phyloP scores from a whole-genome alignment of 441 rosid species.

The Jatropha multifida region DNA sequence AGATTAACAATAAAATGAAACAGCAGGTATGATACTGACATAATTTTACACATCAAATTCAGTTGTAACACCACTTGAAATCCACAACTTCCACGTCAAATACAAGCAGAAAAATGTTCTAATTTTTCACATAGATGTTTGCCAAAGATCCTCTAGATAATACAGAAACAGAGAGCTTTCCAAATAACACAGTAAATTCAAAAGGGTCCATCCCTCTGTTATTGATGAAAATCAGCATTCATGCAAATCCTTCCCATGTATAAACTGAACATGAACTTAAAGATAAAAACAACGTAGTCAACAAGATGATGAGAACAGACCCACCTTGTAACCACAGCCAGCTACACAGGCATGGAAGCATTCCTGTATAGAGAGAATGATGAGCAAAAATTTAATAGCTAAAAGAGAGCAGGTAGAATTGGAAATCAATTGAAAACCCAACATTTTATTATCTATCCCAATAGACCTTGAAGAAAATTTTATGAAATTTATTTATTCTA shows the following conservation, averaged over 20 bases:
- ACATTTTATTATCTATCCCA: neutral
- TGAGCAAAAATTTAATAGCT: constrained; percentile 5
- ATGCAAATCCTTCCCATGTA: neutral
- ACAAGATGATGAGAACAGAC: constrained; percentile 20
- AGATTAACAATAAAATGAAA: neutral
- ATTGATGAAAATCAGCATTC: neutral
- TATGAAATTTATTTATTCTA: neutral
- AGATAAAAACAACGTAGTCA: neutral
- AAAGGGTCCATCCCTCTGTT: neutral
- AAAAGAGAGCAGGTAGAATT: neutral
- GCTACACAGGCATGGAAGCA: constrained; percentile 88
- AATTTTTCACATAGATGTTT: neutral
- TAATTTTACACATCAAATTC: neutral
- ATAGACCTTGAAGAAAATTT: neutral
- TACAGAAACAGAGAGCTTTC: neutral
- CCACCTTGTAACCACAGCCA: constrained; percentile 91
- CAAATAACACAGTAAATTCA: neutral
- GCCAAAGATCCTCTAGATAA: neutral
- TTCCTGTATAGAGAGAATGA: constrained; percentile 46
- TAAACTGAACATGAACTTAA: neutral
- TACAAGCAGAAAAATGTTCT: neutral
- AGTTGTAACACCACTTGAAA: constrained; percentile 3
- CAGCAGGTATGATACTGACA: neutral
- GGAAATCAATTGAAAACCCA: neutral
- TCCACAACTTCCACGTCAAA: constrained; percentile 1